Conservation (phyloP, 208 protist species). For the Zelonia costaricensis region DNA sequence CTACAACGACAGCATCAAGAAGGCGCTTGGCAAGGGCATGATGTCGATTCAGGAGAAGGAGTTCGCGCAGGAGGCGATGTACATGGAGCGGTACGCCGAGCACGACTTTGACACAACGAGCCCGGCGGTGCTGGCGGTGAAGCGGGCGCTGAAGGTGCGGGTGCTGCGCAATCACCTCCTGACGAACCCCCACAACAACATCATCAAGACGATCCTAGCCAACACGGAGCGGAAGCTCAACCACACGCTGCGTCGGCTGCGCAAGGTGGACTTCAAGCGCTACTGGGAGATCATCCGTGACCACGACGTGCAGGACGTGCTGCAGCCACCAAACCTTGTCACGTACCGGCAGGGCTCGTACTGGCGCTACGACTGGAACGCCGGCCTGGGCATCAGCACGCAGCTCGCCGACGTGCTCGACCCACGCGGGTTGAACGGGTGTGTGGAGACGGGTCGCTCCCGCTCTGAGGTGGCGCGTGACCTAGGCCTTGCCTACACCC, state of each 20-base stretch:
- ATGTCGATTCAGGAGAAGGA: slow-evolving; percentile 91
- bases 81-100: slow-evolving; percentile 92
- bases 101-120: slow-evolving; percentile 91
- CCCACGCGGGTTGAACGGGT: slow-evolving; percentile 87
- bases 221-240: slow-evolving; percentile 82
- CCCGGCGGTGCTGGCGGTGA: slow-evolving; percentile 83
- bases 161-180: slow-evolving; percentile 88
- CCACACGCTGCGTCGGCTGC: slow-evolving; percentile 76
- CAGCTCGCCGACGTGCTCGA: slow-evolving; percentile 85
- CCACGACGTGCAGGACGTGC: slow-evolving; percentile 90
- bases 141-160: slow-evolving; percentile 83
- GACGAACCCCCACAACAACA: slow-evolving; percentile 93
- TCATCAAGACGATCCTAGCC: slow-evolving; percentile 81
- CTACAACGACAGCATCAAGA: slow-evolving; percentile 79
- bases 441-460: slow-evolving; percentile 90
- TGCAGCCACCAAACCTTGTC: slow-evolving; percentile 87
- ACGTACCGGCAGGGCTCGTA: slow-evolving; percentile 86
- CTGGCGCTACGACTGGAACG: slow-evolving; percentile 92
- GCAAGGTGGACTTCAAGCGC: slow-evolving; percentile 88
- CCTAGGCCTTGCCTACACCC: slow-evolving; percentile 87
- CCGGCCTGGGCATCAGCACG: slow-evolving; percentile 85
- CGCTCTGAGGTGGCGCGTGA: slow-evolving; percentile 90
- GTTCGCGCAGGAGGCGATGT: slow-evolving; percentile 88
- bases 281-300: slow-evolving; percentile 94
- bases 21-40: slow-evolving; percentile 75